A percentile compares a stretch with the other conserved stretches of the same genome.
These are phyloP conservation scores for Blastomyces gilchristii DNA, from an alignment of 2,329 filamentous ascomycete species.

Conservation along the genomic window DNA sequence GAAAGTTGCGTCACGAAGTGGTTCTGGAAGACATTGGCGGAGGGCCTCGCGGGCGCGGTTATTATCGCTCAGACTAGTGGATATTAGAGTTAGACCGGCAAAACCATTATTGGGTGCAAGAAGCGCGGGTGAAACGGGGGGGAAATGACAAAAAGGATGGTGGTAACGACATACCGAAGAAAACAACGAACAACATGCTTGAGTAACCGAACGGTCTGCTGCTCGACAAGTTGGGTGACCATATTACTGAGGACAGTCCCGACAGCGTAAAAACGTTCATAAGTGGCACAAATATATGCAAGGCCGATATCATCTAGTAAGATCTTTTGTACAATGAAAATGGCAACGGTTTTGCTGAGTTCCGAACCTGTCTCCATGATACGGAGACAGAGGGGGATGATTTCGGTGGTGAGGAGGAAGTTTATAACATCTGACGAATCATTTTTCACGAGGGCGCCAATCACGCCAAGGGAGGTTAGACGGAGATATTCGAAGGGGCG, in stretches of 20 bases:
- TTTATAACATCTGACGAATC: conserved; percentile 98
- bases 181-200: conserved; percentile 99
- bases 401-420: conserved; percentile 95
- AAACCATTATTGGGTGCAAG: neutral
- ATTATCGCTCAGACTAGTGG: conserved; percentile 75
- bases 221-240: conserved; percentile 94
- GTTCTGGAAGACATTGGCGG: conserved; percentile 90
- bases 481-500: conserved; percentile 95
- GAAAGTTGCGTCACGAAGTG: conserved; percentile 96
- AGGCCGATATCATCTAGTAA: conserved; percentile 91
- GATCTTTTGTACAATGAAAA: conserved; percentile 99
- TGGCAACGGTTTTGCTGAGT: conserved; percentile 95
- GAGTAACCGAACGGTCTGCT: conserved; percentile 86
- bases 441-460: conserved; percentile 95
- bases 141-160: neutral
- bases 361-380: conserved; percentile 99
- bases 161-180: conserved; percentile 56
- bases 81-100: conserved; percentile 4
- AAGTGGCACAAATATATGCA: conserved; percentile 97
- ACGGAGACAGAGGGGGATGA: conserved; percentile 90
- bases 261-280: conserved; percentile 96
- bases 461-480: conserved; percentile 89
- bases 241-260: conserved; percentile 97
- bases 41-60: conserved; percentile 89
- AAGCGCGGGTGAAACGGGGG: neutral